Percentiles rank a stretch among this genome's conserved stretches.
phyloP scores from a whole-genome alignment of 176 grass and related monocot species.

The Eleusine indica region DNA sequence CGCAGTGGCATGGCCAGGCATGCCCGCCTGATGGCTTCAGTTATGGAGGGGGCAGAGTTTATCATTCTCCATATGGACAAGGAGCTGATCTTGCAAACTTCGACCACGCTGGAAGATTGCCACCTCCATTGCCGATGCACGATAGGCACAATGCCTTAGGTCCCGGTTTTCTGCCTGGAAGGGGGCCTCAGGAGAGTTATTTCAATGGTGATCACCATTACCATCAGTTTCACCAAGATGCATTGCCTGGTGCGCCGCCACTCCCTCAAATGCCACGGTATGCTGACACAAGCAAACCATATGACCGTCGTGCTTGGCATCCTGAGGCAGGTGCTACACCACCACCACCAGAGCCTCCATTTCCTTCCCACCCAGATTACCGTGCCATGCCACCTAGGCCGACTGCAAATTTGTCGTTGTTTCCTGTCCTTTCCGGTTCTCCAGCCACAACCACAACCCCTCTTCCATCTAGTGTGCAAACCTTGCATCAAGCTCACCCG shows the following conservation, averaged over 20 bases:
- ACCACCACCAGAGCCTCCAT: conserved; percentile 37
- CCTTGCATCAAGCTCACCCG: conserved; percentile 39
- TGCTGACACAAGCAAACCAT: conserved; percentile 33
- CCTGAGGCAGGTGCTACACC: conserved; percentile 28
- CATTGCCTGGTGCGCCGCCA: background rate
- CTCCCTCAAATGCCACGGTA: conserved; percentile 36
- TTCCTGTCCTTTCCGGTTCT: conserved; percentile 64
- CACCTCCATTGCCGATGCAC: conserved; percentile 18
- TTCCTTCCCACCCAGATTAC: conserved; percentile 36
- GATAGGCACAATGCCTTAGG: conserved; percentile 19
- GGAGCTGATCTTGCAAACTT: conserved; percentile 34
- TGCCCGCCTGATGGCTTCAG: conserved; percentile 42
- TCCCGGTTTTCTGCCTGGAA: conserved; percentile 5
- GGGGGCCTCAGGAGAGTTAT: conserved; percentile 34
- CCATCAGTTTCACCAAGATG: conserved; percentile 38
- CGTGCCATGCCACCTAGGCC: conserved; percentile 33
- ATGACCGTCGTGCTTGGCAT: conserved; percentile 43
- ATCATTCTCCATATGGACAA: conserved; percentile 37
- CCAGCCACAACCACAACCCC: background rate
- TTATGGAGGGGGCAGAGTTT: conserved; percentile 19
- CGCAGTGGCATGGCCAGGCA: conserved; percentile 32
- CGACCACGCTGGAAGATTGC: conserved; percentile 32
- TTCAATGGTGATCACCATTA: conserved; percentile 25
- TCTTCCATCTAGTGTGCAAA: conserved; percentile 35
- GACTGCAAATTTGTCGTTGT: conserved; percentile 40